These are phyloP conservation scores for Fusarium falciforme DNA, from an alignment of 2,329 filamentous ascomycete species.

Conservation along the genomic window DNA sequence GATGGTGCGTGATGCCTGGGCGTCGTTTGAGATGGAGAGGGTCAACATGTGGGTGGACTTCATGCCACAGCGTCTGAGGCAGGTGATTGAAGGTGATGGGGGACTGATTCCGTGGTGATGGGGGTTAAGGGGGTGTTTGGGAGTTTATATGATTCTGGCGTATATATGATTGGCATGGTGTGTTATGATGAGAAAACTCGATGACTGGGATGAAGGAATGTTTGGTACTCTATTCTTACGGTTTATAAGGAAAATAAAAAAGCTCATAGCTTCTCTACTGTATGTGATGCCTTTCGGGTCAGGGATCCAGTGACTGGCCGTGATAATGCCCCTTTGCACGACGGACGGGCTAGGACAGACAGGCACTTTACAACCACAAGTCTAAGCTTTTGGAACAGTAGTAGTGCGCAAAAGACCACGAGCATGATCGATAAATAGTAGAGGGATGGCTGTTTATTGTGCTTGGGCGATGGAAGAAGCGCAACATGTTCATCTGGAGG, in stretches of 20 bases:
- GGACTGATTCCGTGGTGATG: slow-evolving; percentile 49
- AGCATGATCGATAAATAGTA: not conserved
- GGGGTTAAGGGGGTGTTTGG: not conserved
- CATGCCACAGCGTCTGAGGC: slow-evolving; percentile 50
- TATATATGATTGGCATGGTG: not conserved
- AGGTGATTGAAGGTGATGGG: slow-evolving; percentile 48
- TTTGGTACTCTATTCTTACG: not conserved
- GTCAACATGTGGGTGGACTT: slow-evolving; percentile 52
- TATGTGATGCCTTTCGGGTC: not conserved
- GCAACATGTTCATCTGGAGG: not conserved
- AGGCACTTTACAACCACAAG: not conserved
- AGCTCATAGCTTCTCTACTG: not conserved
- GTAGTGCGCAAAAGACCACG: not conserved
- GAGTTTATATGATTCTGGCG: not conserved
- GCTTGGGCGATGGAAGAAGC: not conserved
- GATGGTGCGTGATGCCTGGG: slow-evolving; percentile 48
- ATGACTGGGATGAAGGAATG: slow-evolving; percentile 17
- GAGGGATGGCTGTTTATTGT: not conserved
- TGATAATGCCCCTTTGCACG: not conserved
- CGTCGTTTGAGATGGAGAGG: slow-evolving; percentile 44
- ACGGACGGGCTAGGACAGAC: not conserved
- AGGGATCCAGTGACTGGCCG: not conserved
- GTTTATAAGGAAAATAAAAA: not conserved
- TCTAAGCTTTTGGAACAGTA: not conserved
- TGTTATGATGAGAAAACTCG: not conserved